Conservation (phyloP, 106 monocot genomes). For the Dioscorea dumetorum region DNA sequence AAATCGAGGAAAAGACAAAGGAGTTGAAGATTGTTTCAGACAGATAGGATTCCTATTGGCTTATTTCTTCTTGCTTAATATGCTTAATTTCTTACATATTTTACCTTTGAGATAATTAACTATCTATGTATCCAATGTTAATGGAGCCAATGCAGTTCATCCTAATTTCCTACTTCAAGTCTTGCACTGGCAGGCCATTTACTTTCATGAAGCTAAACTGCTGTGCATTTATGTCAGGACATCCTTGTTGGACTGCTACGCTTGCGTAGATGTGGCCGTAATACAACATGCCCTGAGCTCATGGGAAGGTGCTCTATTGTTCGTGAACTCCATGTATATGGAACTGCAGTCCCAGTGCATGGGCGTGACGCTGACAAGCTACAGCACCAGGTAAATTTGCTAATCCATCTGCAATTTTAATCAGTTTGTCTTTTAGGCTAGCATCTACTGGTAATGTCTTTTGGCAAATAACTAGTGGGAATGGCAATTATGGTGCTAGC, state of each 20-base stretch:
- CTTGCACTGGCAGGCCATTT: too few species aligned
- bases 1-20: too few species aligned
- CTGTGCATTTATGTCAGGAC: slow-evolving; percentile 45
- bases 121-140: too few species aligned
- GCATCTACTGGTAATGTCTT: not conserved
- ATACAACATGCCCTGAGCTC: slow-evolving; percentile 80
- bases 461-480: not conserved
- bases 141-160: too few species aligned
- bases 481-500: not conserved
- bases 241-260: slow-evolving; percentile 91
- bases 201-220: too few species aligned
- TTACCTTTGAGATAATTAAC: too few species aligned
- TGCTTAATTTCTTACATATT: too few species aligned
- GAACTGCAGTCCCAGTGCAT: slow-evolving; percentile 99
- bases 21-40: too few species aligned
- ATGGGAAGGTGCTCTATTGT: slow-evolving; percentile 89
- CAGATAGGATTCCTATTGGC: too few species aligned
- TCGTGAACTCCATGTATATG: slow-evolving; percentile 98
- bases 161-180: too few species aligned
- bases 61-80: too few species aligned
- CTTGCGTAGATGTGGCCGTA: slow-evolving; percentile 83
- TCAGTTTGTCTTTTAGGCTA: not conserved
- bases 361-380: slow-evolving; percentile 93
- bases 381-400: slow-evolving; percentile 79
- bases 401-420: not conserved